These are phyloP conservation scores for Leccinum uliginosum DNA, from an alignment of 768 basidiomycete species.

Conservation along the genomic window DNA sequence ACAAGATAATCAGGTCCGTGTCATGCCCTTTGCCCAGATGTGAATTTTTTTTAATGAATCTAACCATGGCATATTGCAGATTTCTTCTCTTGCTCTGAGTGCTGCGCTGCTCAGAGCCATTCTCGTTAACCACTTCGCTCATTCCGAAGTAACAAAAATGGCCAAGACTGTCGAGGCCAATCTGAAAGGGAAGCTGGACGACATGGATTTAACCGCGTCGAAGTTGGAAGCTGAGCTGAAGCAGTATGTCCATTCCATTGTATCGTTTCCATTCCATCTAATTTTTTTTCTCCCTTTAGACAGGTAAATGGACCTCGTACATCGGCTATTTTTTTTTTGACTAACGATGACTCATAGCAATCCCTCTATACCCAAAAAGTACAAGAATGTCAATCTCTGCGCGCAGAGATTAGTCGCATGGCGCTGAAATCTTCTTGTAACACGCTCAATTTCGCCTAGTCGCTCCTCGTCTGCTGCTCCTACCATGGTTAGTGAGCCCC, in stretches of 20 bases:
- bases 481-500: slow-evolving; percentile 15
- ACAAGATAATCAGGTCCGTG: slow-evolving; percentile 59
- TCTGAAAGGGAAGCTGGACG: slow-evolving; percentile 63
- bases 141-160: slow-evolving; percentile 69
- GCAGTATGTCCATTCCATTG: slow-evolving; percentile 47
- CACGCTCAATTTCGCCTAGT: slow-evolving; percentile 19
- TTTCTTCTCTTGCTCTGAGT: slow-evolving; percentile 68
- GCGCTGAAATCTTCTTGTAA: slow-evolving; percentile 32
- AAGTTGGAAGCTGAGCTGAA: slow-evolving; percentile 69
- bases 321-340: neutral
- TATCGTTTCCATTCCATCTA: slow-evolving; percentile 9
- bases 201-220: slow-evolving; percentile 50
- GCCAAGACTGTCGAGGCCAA: slow-evolving; percentile 59
- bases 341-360: slow-evolving; percentile 39
- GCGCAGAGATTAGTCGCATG: slow-evolving; percentile 58
- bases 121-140: slow-evolving; percentile 75
- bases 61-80: slow-evolving; percentile 38
- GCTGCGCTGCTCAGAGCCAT: slow-evolving; percentile 78
- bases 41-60: neutral
- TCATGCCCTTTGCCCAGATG: slow-evolving; percentile 29
- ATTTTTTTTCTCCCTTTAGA: slow-evolving; percentile 41
- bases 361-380: slow-evolving; percentile 60
- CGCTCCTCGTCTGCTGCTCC: slow-evolving; percentile 29
- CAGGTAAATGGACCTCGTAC: slow-evolving; percentile 44
- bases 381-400: slow-evolving; percentile 66